Conservation (phyloP, 495 filamentous ascomycete species). For the Niebla homalea region DNA sequence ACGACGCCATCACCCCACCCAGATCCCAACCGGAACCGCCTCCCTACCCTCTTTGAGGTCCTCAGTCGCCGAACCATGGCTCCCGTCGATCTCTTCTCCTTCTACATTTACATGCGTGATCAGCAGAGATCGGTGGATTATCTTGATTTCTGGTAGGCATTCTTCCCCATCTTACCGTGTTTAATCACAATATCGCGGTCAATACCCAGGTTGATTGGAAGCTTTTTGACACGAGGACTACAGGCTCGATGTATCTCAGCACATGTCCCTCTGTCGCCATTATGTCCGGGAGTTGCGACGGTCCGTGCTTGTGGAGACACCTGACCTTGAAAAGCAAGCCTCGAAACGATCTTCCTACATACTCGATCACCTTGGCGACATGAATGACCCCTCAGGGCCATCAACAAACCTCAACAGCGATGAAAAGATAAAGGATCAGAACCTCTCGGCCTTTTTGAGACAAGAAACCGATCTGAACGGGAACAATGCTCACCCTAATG, state of each 20-base stretch:
- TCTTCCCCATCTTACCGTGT: background rate
- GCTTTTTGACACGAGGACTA: background rate
- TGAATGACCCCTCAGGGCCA: conserved; percentile 45
- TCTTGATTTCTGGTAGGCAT: conserved; percentile 83
- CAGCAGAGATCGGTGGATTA: conserved; percentile 97
- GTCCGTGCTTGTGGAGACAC: conserved; percentile 84
- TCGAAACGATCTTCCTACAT: conserved; percentile 75
- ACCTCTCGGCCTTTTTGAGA: conserved; percentile 79
- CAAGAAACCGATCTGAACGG: conserved; percentile 45
- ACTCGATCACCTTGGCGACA: conserved; percentile 57
- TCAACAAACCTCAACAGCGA: conserved; percentile 36
- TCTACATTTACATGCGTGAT: conserved; percentile 99
- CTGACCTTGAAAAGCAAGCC: conserved; percentile 68
- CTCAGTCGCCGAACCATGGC: conserved; percentile 79
- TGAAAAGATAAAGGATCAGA: conserved; percentile 59
- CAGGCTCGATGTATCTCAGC: conserved; percentile 98
- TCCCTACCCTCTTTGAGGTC: conserved; percentile 91
- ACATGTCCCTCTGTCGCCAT: conserved; percentile 95
- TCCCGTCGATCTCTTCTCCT: conserved; percentile 92
- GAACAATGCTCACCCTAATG: conserved; percentile 19
- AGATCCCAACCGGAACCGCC: conserved; percentile 50
- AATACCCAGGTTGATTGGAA: background rate
- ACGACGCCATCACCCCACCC: conserved; percentile 14
- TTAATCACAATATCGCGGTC: too few relatives aligned
- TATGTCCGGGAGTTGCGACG: conserved; percentile 92